Conservation (phyloP, 495 filamentous ascomycete genomes). For the Lasiosphaeris hirsuta region DNA sequence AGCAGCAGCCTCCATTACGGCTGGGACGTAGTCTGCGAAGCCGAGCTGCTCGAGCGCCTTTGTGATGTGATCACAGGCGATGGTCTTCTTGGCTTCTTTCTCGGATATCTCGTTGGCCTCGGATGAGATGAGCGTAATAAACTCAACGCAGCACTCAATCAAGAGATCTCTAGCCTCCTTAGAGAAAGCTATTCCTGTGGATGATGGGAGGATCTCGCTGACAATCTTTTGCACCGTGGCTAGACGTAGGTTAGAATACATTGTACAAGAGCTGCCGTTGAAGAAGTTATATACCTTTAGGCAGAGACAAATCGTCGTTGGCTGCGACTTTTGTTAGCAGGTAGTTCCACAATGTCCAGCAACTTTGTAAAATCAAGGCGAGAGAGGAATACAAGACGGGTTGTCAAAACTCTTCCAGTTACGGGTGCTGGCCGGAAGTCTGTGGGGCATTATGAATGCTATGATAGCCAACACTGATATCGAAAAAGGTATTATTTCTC, state of each 20-base stretch:
- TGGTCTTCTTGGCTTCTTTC: conserved; percentile 98
- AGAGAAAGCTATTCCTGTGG: conserved; percentile 65
- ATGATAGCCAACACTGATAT: too few species aligned
- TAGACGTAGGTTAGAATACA: conserved; percentile 32
- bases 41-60: conserved; percentile 86
- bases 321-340: conserved; percentile 45
- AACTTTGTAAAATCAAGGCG: too few species aligned
- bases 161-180: conserved; percentile 92
- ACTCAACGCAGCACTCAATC: conserved; percentile 98
- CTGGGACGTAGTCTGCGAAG: conserved; percentile 83
- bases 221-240: conserved; percentile 98
- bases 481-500: too few species aligned
- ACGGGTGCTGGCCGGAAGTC: too few species aligned
- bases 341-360: neutral
- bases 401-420: too few species aligned
- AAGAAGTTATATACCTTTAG: conserved; percentile 63
- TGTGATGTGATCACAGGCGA: conserved; percentile 93
- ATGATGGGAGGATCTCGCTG: conserved; percentile 78
- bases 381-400: too few species aligned
- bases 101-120: conserved; percentile 98
- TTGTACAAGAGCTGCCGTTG: neutral
- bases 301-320: conserved; percentile 89
- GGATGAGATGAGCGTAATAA: conserved; percentile 94
- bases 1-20: conserved; percentile 80
- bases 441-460: too few species aligned